Evolutionary conservation across 495 filamentous ascomycete species (phyloP), one percentile per base, ranked within the genome.

Genomic region (Trichoderma orchidacearum): DNA sequence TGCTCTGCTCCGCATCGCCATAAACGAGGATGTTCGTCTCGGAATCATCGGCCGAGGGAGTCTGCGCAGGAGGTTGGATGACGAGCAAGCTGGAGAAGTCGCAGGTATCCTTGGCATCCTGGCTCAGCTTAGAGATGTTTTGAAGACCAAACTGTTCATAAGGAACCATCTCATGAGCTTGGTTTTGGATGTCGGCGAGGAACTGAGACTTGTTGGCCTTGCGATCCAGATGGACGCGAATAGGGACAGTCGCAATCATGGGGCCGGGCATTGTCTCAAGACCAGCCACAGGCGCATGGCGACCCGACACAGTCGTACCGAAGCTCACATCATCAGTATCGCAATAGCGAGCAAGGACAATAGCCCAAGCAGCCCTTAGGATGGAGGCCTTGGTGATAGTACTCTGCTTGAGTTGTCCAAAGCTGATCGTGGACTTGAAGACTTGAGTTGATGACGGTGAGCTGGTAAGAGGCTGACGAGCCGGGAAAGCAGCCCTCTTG

Each of bases 221-320:
- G n/a, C 45, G 41, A 25, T 50, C 27, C 5, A 67, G n/a, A 1
- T 41, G 55, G 3, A 71, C 63, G 1, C 81, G 71, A 11, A 78
- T 64, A 3, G 83, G 83, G 0, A 84, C 64, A 0, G 83, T 84
- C 63, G 81, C 74, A 41, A 85, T 76, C 2, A 81, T 69, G 0
- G 83, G 74, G 0, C 77, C 80, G 5, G 70, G 61, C 52, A 81
- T 75, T n/a, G 70, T 64, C 21, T 67, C 67, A n/a, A 83, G 64
- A 23, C 73, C 77, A 6, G 63, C 57, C 0, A 82, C 60, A 7
- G 70, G 64, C 8, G 71, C 69, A 25, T 72, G 67, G 0, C 81
- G 68, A 28, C 80, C 80, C 52, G 69, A 72, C 23, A 77, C 63
- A 13, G 75, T 56, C 57, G 75, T 68, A 15, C 74, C 74, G 53